phyloP scores from a whole-genome alignment of 129 eudicot genomes.

The Mikania micrantha region DNA sequence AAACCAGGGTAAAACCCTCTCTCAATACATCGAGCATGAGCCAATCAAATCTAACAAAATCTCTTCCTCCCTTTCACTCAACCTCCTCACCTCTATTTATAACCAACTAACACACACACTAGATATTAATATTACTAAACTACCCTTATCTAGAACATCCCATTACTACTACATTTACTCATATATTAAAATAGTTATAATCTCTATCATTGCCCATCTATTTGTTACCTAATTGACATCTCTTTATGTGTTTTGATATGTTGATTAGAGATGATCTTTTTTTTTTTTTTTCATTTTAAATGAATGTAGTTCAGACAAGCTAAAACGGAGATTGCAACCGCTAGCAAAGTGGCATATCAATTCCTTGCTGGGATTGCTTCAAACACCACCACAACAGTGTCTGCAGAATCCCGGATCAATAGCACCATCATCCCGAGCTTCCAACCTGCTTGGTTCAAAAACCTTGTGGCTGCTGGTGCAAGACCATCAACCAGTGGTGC shows the following conservation, averaged over 20 bases:
- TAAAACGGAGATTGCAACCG: constrained; percentile 86
- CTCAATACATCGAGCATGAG: too few relatives aligned
- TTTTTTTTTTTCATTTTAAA: neutral
- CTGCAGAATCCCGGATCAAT: constrained; percentile 39
- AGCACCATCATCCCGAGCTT: constrained; percentile 28
- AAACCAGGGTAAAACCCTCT: too few relatives aligned
- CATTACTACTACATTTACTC: too few relatives aligned
- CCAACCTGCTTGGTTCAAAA: constrained; percentile 74
- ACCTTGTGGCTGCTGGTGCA: constrained; percentile 63
- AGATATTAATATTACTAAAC: too few relatives aligned
- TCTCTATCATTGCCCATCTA: too few relatives aligned
- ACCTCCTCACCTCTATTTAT: too few relatives aligned
- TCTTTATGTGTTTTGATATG: neutral
- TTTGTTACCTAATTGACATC: neutral
- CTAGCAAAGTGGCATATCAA: constrained; percentile 89
- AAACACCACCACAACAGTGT: constrained; percentile 24
- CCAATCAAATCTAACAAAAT: too few relatives aligned
- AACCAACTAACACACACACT: too few relatives aligned
- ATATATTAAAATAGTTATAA: too few relatives aligned
- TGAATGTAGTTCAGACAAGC: constrained; percentile 84
- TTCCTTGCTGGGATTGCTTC: constrained; percentile 68
- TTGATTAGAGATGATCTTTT: neutral
- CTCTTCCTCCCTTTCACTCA: too few relatives aligned
- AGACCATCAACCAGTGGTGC: constrained; percentile 59
- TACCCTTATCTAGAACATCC: too few relatives aligned